These are phyloP conservation scores for Penicillium ochrochloron DNA, from an alignment of 495 filamentous ascomycete species.

Conservation along the genomic window DNA sequence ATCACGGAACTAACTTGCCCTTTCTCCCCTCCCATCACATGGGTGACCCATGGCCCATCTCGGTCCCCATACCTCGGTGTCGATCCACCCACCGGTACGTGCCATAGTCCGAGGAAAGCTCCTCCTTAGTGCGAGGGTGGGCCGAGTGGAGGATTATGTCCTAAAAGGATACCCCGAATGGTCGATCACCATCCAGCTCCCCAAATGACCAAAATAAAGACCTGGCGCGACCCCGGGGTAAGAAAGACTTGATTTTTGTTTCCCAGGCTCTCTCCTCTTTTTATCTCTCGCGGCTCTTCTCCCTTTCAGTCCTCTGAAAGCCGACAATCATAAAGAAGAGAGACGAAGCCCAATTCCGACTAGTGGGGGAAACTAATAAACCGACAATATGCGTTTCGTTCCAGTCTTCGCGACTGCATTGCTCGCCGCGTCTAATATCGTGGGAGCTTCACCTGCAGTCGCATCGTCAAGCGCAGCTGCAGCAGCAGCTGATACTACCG, in stretches of 20 bases:
- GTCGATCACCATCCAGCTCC: constrained; percentile 19
- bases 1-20: constrained; percentile 7
- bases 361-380: constrained; percentile 14
- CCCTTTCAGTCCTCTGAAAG: constrained; percentile 21
- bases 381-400: constrained; percentile 35
- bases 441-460: constrained; percentile 27
- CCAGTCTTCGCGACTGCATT: constrained; percentile 33
- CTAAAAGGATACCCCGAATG: constrained; percentile 23
- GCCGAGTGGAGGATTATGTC: constrained; percentile 24
- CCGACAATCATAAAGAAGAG: constrained; percentile 8
- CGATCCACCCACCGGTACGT: constrained; percentile 20
- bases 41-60: constrained; percentile 10
- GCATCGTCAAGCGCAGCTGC: constrained; percentile 8
- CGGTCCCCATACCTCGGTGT: constrained; percentile 29
- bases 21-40: constrained; percentile 21
- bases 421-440: constrained; percentile 28
- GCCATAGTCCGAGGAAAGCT: constrained; percentile 12
- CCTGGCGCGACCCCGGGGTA: constrained; percentile 18
- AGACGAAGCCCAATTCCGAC: constrained; percentile 26
- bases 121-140: constrained; percentile 10
- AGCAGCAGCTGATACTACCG: constrained; percentile 4
- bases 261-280: constrained; percentile 27
- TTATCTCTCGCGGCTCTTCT: constrained; percentile 26
- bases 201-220: constrained; percentile 31
- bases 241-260: neutral